These are phyloP conservation scores for Naganishia randhawae DNA, from an alignment of 768 basidiomycete genomes.

Conservation along the genomic window DNA sequence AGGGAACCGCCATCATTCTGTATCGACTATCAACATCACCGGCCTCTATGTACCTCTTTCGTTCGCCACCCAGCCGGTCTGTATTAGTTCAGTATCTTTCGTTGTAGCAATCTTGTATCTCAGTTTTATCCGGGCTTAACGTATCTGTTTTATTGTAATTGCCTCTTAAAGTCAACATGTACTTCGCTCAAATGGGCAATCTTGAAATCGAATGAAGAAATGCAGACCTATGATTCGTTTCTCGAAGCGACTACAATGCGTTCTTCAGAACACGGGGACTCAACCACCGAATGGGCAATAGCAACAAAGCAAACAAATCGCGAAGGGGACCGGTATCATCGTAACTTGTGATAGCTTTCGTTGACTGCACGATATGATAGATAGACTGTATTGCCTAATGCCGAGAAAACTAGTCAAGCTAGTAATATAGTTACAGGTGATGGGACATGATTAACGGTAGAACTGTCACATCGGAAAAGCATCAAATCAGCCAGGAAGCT, in stretches of 20 bases:
- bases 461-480: background rate
- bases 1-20: background rate
- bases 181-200: background rate
- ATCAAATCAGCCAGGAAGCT: background rate
- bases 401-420: background rate
- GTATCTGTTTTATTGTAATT: background rate
- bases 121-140: background rate
- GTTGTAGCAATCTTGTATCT: background rate
- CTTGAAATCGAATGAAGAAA: no score
- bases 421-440: constrained; percentile 10
- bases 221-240: no score
- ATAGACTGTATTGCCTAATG: constrained; percentile 1
- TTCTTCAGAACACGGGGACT: no score
- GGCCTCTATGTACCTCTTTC: background rate
- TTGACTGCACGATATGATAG: background rate
- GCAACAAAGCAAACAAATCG: no score
- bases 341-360: no score
- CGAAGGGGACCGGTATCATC: no score
- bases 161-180: background rate
- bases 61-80: background rate
- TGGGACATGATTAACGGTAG: constrained; percentile 21
- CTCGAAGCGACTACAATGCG: no score
- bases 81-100: background rate
- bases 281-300: no score
- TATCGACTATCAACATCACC: background rate